Evolutionary conservation across 2,329 filamentous ascomycete genomes (phyloP).

Genomic region (Phaeosphaeria sp.): DNA sequence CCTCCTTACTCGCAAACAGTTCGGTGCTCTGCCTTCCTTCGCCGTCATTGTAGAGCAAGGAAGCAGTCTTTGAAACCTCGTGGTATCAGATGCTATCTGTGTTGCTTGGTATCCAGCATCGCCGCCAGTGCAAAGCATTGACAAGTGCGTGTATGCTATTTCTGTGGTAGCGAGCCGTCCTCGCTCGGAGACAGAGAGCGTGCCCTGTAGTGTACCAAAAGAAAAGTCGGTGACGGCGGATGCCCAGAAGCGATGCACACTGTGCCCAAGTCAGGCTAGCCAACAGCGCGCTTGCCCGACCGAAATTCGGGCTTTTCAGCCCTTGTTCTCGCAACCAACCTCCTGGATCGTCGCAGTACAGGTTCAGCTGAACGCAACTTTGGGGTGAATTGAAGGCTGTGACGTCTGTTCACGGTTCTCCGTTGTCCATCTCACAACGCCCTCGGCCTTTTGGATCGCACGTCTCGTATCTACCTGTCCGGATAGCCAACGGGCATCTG

Average conservation of each 20-base stretch:
- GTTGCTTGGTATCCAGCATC: neutral
- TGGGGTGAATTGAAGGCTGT: conserved; percentile 4
- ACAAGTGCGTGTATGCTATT: conserved; percentile 8
- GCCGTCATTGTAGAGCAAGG: neutral
- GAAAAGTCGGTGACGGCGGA: conserved; percentile 34
- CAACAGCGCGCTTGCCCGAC: conserved; percentile 13
- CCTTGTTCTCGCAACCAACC: neutral
- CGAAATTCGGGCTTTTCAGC: conserved; percentile 22
- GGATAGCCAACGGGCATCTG: neutral
- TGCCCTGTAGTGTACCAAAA: conserved; percentile 10
- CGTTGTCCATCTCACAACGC: neutral
- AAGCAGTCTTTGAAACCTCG: neutral
- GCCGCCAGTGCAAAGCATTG: conserved; percentile 1
- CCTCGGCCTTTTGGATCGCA: neutral
- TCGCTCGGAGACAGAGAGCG: conserved; percentile 1
- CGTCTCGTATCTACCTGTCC: neutral
- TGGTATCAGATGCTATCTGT: neutral
- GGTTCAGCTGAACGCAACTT: conserved; percentile 7
- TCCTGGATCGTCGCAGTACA: neutral
- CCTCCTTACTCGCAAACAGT: neutral
- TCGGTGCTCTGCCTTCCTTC: neutral
- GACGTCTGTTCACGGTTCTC: neutral
- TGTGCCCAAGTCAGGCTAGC: conserved; percentile 15
- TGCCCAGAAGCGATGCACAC: conserved; percentile 13
- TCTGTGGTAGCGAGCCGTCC: conserved; percentile 10